Evolutionary conservation across 1,284 basidiomycete species (phyloP), one percentile per base, ranked within the genome.

Genomic region (Coriolopsis trogii): DNA sequence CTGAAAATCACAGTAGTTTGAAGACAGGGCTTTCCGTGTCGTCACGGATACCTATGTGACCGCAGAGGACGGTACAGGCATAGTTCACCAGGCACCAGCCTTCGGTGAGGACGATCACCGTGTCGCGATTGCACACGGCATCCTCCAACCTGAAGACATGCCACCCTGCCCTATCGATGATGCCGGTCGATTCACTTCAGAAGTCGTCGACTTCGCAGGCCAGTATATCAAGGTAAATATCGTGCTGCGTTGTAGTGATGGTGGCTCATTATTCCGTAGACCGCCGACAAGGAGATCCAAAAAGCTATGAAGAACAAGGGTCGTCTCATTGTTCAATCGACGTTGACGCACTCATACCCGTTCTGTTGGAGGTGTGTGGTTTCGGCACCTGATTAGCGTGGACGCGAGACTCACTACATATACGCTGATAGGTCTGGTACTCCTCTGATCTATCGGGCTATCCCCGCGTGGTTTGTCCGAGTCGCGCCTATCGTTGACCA

Each of bases 81-180:
- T 99, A 65, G 97, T 99, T 42, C 97, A 99, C 70, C 97, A 99
- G 75, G 95, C 97, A 1, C 97, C 97, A 2, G 95, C 92, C 0
- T 99, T 98, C 66, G 97, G 97, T 79, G 97, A 98, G 67, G 97
- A 99, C 65, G 97, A 99, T 82, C 93, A 98, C 73, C 91, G 96
- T 54, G 84, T 99, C 63, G 87, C 91, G 25, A 81, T 98, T 55
- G 86, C 85, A 2, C 81, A 97, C 67, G 91, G 89, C 23, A 82
- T 98, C 53, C 74, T 98, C 28, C 77, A 78, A 24, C 77, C 84
- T 1, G 95, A 98, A 49, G 94, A 96, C 70, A 86, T 93, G 79
- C 95, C 97, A 0, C 97, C 97, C 2, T 98, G 94, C 70, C 97
- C 97, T 29, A 81, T 99, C 51, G 92, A 99, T 64, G 96, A 98